These are phyloP conservation scores for Trifolium subterraneum DNA, from an alignment of 306 rosid genomes.

Conservation along the genomic window DNA sequence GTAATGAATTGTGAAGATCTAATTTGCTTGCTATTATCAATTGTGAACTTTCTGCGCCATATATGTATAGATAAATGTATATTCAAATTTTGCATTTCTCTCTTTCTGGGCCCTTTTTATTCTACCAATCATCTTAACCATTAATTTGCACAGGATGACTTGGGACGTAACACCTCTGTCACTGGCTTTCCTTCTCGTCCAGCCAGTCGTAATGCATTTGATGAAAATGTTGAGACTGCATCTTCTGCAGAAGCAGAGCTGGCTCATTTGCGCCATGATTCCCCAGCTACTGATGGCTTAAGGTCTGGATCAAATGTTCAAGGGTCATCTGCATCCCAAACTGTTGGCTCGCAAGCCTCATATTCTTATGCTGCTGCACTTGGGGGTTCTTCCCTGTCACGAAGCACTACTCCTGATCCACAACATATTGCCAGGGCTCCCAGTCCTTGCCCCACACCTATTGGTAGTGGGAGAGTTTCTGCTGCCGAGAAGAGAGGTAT, in stretches of 20 bases:
- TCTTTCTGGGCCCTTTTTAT: background rate
- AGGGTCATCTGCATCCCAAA: slow-evolving; percentile 68
- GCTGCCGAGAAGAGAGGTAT: slow-evolving; percentile 71
- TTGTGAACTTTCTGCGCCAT: background rate
- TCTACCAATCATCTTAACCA: slow-evolving; percentile 20
- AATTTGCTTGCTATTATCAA: slow-evolving; percentile 1
- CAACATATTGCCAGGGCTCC: slow-evolving; percentile 89
- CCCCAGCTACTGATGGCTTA: slow-evolving; percentile 56
- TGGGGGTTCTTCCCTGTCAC: slow-evolving; percentile 86
- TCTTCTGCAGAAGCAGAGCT: slow-evolving; percentile 73
- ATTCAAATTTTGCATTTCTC: background rate
- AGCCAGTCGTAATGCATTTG: slow-evolving; percentile 84
- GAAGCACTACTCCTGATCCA: slow-evolving; percentile 96
- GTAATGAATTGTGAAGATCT: background rate
- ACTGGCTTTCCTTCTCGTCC: slow-evolving; percentile 83
- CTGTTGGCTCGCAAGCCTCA: slow-evolving; percentile 63
- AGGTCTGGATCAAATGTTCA: slow-evolving; percentile 61
- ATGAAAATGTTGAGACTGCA: slow-evolving; percentile 70
- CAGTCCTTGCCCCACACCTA: slow-evolving; percentile 92
- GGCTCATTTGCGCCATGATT: slow-evolving; percentile 58
- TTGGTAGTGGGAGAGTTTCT: slow-evolving; percentile 81
- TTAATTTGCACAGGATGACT: slow-evolving; percentile 71
- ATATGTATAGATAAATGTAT: background rate
- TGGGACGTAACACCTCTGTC: slow-evolving; percentile 67
- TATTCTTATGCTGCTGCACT: slow-evolving; percentile 86